phyloP scores from a whole-genome alignment of 164 flowering plant species.

The Nymphaea colorata region DNA sequence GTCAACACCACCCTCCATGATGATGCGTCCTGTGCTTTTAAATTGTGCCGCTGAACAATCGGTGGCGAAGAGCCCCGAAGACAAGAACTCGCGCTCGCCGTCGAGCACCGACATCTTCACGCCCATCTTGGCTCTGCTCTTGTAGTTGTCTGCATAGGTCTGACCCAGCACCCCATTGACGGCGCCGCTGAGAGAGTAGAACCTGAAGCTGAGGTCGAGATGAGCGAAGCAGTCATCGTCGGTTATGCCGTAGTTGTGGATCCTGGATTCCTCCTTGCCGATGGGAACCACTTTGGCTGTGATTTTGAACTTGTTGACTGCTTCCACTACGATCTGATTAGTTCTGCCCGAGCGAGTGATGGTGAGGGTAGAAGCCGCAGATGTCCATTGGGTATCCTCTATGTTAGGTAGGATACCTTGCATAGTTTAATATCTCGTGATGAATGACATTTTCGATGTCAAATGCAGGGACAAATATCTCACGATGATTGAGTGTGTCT shows the following conservation, averaged over 20 bases:
- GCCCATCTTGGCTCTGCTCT: slow-evolving; percentile 38
- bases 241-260: slow-evolving; percentile 51
- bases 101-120: slow-evolving; percentile 48
- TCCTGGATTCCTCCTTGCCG: slow-evolving; percentile 35
- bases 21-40: not conserved
- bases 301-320: too few relatives aligned
- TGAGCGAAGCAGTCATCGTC: slow-evolving; percentile 58
- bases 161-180: slow-evolving; percentile 52
- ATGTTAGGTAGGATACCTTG: slow-evolving; percentile 13
- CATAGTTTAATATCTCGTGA: too few relatives aligned
- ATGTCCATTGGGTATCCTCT: slow-evolving; percentile 31
- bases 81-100: slow-evolving; percentile 30
- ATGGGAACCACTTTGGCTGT: slow-evolving; percentile 55
- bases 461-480: too few relatives aligned
- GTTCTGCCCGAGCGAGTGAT: slow-evolving; percentile 19
- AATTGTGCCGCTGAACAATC: slow-evolving; percentile 35
- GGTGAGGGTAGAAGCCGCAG: slow-evolving; percentile 11
- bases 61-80: slow-evolving; percentile 27
- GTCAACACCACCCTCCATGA: not conserved
- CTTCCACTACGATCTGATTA: slow-evolving; percentile 30
- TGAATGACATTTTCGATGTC: too few relatives aligned
- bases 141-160: slow-evolving; percentile 31
- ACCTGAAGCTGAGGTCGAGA: slow-evolving; percentile 54
- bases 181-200: slow-evolving; percentile 28
- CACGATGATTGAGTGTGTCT: too few relatives aligned